These are phyloP conservation scores for Pulveroboletus ravenelii DNA, from an alignment of 768 basidiomycete genomes.

Conservation along the genomic window DNA sequence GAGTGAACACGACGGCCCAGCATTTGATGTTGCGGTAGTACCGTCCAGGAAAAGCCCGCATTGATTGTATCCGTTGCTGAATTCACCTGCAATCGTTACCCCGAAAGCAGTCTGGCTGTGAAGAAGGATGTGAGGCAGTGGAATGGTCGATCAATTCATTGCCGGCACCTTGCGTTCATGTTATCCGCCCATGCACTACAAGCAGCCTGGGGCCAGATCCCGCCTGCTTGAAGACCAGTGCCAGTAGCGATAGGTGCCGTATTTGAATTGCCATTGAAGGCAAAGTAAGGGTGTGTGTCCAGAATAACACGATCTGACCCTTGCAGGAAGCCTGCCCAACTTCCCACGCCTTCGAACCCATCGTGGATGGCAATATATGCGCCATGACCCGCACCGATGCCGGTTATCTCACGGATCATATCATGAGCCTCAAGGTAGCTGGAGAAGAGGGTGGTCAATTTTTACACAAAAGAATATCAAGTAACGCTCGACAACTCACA, in stretches of 20 bases:
- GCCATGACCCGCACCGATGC: constrained; percentile 60
- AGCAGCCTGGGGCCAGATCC: constrained; percentile 45
- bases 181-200: constrained; percentile 56
- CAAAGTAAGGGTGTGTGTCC: constrained; percentile 69
- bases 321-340: constrained; percentile 47
- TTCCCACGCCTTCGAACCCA: constrained; percentile 45
- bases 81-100: constrained; percentile 72
- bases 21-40: constrained; percentile 24
- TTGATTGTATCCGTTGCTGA: constrained; percentile 60
- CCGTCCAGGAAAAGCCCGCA: constrained; percentile 53
- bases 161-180: constrained; percentile 41
- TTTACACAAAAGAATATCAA: background rate
- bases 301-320: constrained; percentile 59
- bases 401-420: constrained; percentile 69
- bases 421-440: constrained; percentile 57
- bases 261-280: constrained; percentile 43
- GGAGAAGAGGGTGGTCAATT: constrained; percentile 6
- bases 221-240: constrained; percentile 34
- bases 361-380: constrained; percentile 60
- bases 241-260: constrained; percentile 32
- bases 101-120: constrained; percentile 55
- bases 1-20: constrained; percentile 38
- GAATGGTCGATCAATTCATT: background rate
- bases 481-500: constrained; percentile 43
- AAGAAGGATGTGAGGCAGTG: background rate